Evolutionary conservation across 306 rosid genomes (phyloP).

Genomic region (Fragaria nilgerrensis): DNA sequence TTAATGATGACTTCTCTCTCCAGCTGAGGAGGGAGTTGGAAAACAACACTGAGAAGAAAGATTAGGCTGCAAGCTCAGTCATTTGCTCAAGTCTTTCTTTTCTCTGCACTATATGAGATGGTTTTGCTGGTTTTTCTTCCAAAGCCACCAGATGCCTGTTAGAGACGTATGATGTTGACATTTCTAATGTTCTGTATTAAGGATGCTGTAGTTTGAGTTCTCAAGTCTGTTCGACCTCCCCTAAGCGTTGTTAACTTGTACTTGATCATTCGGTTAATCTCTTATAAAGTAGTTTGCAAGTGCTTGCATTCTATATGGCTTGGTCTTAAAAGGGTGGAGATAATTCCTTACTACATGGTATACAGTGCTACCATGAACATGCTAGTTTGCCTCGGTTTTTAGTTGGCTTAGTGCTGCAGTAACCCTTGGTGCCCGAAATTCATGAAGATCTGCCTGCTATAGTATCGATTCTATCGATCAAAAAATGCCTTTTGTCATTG

Average conservation of each 20-base stretch:
- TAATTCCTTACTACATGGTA: not conserved
- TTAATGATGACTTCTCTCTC: constrained; percentile 87
- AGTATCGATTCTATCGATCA: not conserved
- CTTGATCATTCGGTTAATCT: not conserved
- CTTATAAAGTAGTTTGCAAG: not conserved
- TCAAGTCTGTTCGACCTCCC: not conserved
- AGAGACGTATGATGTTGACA: not conserved
- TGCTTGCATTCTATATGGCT: not conserved
- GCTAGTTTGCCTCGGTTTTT: not conserved
- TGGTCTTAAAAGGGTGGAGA: not conserved
- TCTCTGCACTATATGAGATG: not conserved
- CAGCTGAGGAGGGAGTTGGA: constrained; percentile 85
- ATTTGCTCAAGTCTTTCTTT: not conserved
- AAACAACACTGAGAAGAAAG: constrained; percentile 55
- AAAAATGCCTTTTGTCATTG: not conserved
- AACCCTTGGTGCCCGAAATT: not conserved
- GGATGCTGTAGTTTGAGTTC: not conserved
- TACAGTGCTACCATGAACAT: not conserved
- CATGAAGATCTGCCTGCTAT: not conserved
- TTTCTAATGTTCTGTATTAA: not conserved
- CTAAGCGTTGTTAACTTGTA: not conserved
- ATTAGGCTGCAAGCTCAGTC: not conserved
- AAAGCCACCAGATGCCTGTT: constrained; percentile 24
- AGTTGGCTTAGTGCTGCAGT: not conserved
- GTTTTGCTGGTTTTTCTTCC: constrained; percentile 2